Conservation (phyloP, 805 yeast genomes). For the Ascoidea rubescens region DNA sequence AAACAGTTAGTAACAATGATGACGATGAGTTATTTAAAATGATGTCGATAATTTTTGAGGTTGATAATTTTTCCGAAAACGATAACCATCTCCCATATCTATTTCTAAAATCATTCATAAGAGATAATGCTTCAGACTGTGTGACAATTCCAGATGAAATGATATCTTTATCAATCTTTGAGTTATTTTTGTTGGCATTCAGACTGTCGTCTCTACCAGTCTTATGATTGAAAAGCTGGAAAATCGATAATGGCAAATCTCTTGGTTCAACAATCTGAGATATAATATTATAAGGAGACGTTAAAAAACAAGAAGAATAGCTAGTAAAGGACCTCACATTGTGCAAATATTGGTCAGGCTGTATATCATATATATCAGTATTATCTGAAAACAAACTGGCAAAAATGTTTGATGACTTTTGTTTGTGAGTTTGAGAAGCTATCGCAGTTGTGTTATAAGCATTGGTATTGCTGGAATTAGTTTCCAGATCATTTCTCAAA, state of each 20-base stretch:
- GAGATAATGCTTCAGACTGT: conserved; percentile 23
- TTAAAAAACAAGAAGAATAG: conserved; percentile 20
- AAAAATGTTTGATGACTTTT: no score
- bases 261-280: conserved; percentile 15
- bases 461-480: neutral
- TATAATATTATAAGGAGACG: conserved; percentile 29
- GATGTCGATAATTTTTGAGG: conserved; percentile 22
- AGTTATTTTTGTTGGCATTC: no score
- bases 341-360: conserved; percentile 6
- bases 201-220: no score
- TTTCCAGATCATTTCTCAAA: no score
- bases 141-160: conserved; percentile 24
- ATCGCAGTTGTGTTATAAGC: no score
- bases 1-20: conserved; percentile 35
- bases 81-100: conserved; percentile 50
- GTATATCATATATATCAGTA: no score
- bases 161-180: conserved; percentile 20
- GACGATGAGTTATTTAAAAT: conserved; percentile 14
- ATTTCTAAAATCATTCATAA: conserved; percentile 35
- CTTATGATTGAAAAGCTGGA: conserved; percentile 15
- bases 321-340: conserved; percentile 14
- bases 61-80: conserved; percentile 31
- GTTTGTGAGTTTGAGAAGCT: no score
- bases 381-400: no score
- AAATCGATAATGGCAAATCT: conserved; percentile 20